Percentiles rank a stretch among this genome's conserved stretches.
Evolutionary conservation across 306 rosid genomes (phyloP).

Genomic region (Boehmeria nivea): DNA sequence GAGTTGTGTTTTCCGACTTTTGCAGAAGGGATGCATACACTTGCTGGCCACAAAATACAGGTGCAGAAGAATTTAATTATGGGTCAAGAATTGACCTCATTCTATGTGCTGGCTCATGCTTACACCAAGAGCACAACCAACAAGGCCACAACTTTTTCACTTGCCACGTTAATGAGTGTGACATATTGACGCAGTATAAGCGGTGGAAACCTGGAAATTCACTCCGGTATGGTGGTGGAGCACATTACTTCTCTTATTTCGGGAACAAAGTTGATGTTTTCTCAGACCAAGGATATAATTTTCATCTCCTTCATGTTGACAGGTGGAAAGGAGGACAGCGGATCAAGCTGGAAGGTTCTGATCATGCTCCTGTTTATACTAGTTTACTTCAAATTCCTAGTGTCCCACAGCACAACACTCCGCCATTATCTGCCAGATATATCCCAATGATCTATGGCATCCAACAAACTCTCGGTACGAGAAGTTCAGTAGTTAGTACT

Average conservation of each 20-base stretch:
- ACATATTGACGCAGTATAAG: constrained; percentile 71
- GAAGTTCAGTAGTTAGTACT: not conserved
- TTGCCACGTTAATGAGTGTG: constrained; percentile 85
- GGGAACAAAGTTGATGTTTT: not conserved
- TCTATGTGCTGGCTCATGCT: constrained; percentile 75
- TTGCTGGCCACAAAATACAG: constrained; percentile 88
- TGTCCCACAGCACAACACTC: constrained; percentile 59
- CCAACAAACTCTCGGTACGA: constrained; percentile 80
- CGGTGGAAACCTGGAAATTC: constrained; percentile 81
- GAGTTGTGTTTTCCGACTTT: constrained; percentile 7
- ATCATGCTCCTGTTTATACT: constrained; percentile 86
- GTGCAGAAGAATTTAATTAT: constrained; percentile 87
- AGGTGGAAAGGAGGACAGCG: constrained; percentile 81
- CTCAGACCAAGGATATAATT: constrained; percentile 3
- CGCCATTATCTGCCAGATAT: constrained; percentile 78
- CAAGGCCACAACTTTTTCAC: constrained; percentile 56
- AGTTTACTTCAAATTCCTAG: constrained; percentile 59
- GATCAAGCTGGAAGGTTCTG: constrained; percentile 83
- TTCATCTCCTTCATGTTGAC: constrained; percentile 17
- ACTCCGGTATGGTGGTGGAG: constrained; percentile 41
- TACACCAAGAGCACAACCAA: constrained; percentile 51
- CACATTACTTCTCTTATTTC: not conserved
- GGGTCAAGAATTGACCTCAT: constrained; percentile 91
- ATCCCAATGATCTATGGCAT: constrained; percentile 71
- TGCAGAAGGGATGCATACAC: constrained; percentile 80